Percentiles rank a stretch among this genome's conserved stretches.
Conservation (phyloP, 2,329 filamentous ascomycete species). For the Periglandula ipomoeae region DNA sequence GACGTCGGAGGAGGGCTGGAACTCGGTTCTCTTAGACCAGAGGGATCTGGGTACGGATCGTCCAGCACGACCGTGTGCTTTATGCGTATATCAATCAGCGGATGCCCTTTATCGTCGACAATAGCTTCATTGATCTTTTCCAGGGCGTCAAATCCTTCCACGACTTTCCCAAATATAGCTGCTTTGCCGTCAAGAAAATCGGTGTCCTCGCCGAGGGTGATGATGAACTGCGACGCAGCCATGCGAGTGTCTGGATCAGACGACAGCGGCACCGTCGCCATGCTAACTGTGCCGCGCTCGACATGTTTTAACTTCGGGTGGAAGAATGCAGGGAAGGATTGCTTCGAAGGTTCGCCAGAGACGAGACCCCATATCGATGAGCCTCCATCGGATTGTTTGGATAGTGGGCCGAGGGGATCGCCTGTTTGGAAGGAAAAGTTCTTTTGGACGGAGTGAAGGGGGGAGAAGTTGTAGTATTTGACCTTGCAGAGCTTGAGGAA, state of each 20-base stretch:
- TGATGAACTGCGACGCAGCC: slow-evolving; percentile 85
- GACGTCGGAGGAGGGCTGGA: slow-evolving; percentile 73
- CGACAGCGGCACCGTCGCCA: slow-evolving; percentile 79
- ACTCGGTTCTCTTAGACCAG: slow-evolving; percentile 65
- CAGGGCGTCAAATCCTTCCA: slow-evolving; percentile 88
- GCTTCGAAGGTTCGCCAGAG: slow-evolving; percentile 55
- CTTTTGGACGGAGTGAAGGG: slow-evolving; percentile 84
- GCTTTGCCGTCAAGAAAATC: slow-evolving; percentile 89
- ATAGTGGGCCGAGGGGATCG: slow-evolving; percentile 82
- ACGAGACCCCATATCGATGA: slow-evolving; percentile 86
- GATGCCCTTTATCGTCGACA: slow-evolving; percentile 74
- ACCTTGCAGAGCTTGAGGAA: slow-evolving; percentile 98
- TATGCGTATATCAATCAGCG: slow-evolving; percentile 89
- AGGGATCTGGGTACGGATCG: slow-evolving; percentile 80
- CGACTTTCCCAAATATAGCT: slow-evolving; percentile 90
- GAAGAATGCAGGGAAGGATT: slow-evolving; percentile 76
- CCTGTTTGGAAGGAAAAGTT: slow-evolving; percentile 95
- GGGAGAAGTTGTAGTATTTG: slow-evolving; percentile 98
- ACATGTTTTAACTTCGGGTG: slow-evolving; percentile 80
- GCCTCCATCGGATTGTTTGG: slow-evolving; percentile 80
- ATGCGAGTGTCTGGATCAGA: slow-evolving; percentile 72
- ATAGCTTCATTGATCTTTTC: slow-evolving; percentile 91
- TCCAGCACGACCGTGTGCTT: slow-evolving; percentile 88
- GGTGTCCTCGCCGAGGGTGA: slow-evolving; percentile 81
- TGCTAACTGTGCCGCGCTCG: slow-evolving; percentile 88